Base-by-base conservation (phyloP, 2,329 filamentous ascomycete species). In the Lachnellula suecica region DNA sequence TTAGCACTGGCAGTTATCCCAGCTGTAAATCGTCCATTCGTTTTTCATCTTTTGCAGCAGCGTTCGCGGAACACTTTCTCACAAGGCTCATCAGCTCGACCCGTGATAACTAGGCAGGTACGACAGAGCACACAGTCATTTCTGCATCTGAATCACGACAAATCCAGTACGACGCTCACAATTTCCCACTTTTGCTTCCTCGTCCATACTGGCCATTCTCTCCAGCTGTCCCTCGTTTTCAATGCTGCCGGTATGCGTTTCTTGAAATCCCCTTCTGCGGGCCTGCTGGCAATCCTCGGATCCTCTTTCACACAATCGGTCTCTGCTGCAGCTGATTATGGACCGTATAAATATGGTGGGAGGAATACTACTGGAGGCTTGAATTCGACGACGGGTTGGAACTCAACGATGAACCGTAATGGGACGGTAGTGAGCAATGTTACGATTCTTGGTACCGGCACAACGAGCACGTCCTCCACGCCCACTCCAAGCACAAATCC, bases 291-390 rank as follows among this genome's bases (percentile, higher is more conserved):
- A 8, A 35, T 35, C 15, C 31, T 35, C 6, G 31, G 15, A 35
- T 13, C 31, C 15, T 35, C 31, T 35, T 35, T 13, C 17, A 35
- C 17, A 35, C 31, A 35, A 35, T 35, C 31, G 15, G 17, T 17
- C 13, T 47, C 45, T n/a, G 37, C 45, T 5, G 54, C 56, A 3
- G 62, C 64, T 48, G 47, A 64, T 44, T 64, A 61, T 53, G 59
- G 60, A 5, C 9, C 31, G 15, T 35, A 35, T 8, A 35, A 35
- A 6, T 35, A 35, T n/a, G 31, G 17, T 35, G 2, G 29, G 51
- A 2, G n/a, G n/a, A n/a, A n/a, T n/a, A n/a, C n/a, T n/a, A n/a
- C n/a, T n/a, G n/a, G n/a, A n/a, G n/a, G n/a, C n/a, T n/a, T n/a
- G n/a, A n/a, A n/a, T n/a, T n/a, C n/a, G n/a, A n/a, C n/a, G n/a